Base-by-base conservation (phyloP, 2,329 filamentous ascomycete species). In the Gnomoniopsis sp. region DNA sequence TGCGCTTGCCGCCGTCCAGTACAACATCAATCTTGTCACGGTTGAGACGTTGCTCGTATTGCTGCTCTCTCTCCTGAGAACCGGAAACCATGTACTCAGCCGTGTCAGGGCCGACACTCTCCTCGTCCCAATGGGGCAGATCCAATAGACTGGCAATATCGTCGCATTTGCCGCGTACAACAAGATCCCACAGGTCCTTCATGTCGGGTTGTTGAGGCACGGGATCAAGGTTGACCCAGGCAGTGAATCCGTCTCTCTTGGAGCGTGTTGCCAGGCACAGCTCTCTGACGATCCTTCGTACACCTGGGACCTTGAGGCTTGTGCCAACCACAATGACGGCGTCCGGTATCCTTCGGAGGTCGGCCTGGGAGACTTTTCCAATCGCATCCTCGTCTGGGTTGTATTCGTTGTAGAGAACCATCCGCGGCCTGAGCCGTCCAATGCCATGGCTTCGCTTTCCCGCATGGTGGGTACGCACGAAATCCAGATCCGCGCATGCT, bases 381-480 rank as follows among this genome's bases (percentile, higher is more conserved):
- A 99, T 99, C 15, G 95, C 93, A 66, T 97, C 93, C 65, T 95
- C 91, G 65, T 99, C 95, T 0, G 95, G 95, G 70, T 98, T 97
- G 71, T 91, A 89, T 72, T 99, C 95, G 71, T 98, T 97, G 77
- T 99, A 99, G 11, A 99, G 82, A 4, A 98, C 93, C 78, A 99
- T 97, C 58, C 95, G 86, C 22, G 95, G 95, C 22, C 95, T 86
- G 63, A 99, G 77, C 62, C 90, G 87, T 46, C 95, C 95, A 66
- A 99, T 89, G 1, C 95, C 95, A 69, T 97, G 95, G 69, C 93
- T 96, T 60, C 95, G 87, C 74, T 96, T 93, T 51, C 93, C 92
- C 14, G 87, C 89, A 62, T 86, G 80, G 4, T 82, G 80, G 17
- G 88, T 90, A 67, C 95, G 89, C 50, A 93, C 84, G 59, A 85